Base-by-base conservation (phyloP, 441 rosid genomes). In the Lepidium campestre region DNA sequence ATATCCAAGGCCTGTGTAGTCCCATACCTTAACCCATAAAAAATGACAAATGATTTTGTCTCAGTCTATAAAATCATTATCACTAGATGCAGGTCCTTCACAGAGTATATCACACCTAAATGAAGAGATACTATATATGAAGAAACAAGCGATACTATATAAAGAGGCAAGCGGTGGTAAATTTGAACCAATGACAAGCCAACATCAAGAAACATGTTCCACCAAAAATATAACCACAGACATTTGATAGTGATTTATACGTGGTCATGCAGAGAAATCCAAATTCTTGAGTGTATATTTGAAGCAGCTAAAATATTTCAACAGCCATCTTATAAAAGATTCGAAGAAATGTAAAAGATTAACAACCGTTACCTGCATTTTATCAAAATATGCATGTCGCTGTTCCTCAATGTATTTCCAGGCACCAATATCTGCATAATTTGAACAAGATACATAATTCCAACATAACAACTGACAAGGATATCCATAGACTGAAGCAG, bases 1-100 rank as follows among this genome's bases (percentile, higher is more conserved):
- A 72, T 82, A 93, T 71, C 96, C 96, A 63, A 87, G 73, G 77
- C 99, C 96, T 48, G 99, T 89, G 81, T 91, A 86, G 75, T 93
- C 99, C 97, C 99, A 91, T 25, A 91, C 97, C 97, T 91, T 69
- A 45, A 78, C 41, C 44, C 36, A 4, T 4, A n/a, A 22, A 48
- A 39, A 12, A 7, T 37, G 35, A 12, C 29, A 23, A 14, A 58
- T 19, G 15, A 49, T 18, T 41, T 66, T 31, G 19, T 53, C 50
- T 31, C 32, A 1, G 15, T 65, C 56, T 25, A 18, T 61, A 20
- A 58, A 15, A 72, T 36, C 47, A 61, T 0, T 10, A 44, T 49
- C 7, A 14, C 19, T 2, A 20, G 17, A 55, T 22, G 69, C 59
- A 59, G 44, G 52, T 44, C 22, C 11, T n/a, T 35, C 29, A 44